Base-by-base conservation (phyloP, 2,329 filamentous ascomycete genomes). In the Capronia americana region DNA sequence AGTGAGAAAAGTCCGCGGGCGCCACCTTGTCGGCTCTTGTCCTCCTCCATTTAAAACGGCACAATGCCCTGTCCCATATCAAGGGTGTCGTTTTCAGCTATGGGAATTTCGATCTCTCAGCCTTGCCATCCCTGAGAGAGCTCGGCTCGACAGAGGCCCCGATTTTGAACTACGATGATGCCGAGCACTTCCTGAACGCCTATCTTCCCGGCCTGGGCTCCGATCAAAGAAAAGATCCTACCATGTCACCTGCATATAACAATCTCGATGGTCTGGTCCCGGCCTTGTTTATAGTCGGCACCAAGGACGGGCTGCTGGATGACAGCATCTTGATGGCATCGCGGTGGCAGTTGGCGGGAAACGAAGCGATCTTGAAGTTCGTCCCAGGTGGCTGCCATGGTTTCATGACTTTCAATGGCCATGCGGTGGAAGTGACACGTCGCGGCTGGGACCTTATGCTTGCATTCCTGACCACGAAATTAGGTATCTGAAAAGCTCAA, bases 271-370 rank as follows among this genome's bases (percentile, higher is more conserved):
- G 30, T 44, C 12, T 62, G 32, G 50, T 51, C 4, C 48, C 60
- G 23, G 60, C 60, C n/a, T 38, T 30, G 11, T 62, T 62, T n/a
- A 26, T n/a, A 8, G 50, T 54, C 10, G 60, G 60, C 17, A 32
- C 30, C 30, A 48, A 41, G 38, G 60, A 62, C 38, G 20, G 50
- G 12, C 28, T 56, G 3, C 23, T 62, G 10, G 60, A 62, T 41
- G 60, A 62, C 60, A 62, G 30, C 34, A 44, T 62, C 34, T 32
- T 62, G n/a, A 55, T 62, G 51, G 60, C 60, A 20, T 7, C 10
- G 20, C 54, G 34, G 51, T 62, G 60, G 60, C 6, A 55, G 10
- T 32, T 62, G 20, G 60, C 60, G 8, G 60, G 60, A 10, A 62
- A 62, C 51, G 51, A 56, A 28, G 34, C 60, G 7, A 23, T 56